Base-by-base conservation (phyloP, 1,284 basidiomycete genomes). In the Cerioporus squamosus region DNA sequence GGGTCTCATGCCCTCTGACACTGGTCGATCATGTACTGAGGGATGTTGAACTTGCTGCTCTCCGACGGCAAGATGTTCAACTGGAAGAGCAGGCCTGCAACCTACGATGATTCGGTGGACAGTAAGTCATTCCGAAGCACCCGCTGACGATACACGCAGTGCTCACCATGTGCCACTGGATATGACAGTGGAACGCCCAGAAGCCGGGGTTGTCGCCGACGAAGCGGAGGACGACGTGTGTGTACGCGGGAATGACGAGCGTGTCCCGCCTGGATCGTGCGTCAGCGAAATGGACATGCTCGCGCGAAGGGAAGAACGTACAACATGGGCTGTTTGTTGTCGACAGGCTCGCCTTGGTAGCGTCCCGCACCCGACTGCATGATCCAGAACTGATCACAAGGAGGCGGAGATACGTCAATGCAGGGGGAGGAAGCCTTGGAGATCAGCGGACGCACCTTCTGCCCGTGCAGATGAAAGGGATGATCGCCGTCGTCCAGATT, bases 381-480 rank as follows among this genome's bases (percentile, higher is more conserved):
- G 47, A 72, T 69, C 61, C 61, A 64, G 44, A 64, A 57, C 53
- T 61, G 22, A 17, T 5, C 14, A 17, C n/a, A 10, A 43, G 10
- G 2, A 29, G 29, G 29, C 10, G 29, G 10, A 7, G 9, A 29
- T 10, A 10, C 29, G 29, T 29, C 29, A 29, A 29, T 3, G 14
- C 5, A 20, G 24, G 20, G 23, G 3, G 4, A 40, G 20, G 24
- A 14, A 24, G 6, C 40, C 8, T 24, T 24, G 54, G n/a, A 10
- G 46, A 59, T 20, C 20, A 20, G 40, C 22, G n/a, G 53, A 68
- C 75, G 74, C 58, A 81, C 79, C 55, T 74, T 74, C 60, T 83
- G 72, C 1, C 74, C 72, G 44, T 76, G 74, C 50, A 78, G 69
- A 53, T 80, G 79, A 69, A 81, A 79, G 0, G 80, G 79, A 57